Percentiles rank a stretch among this genome's conserved stretches.
Conservation (phyloP, 331 rosid species). For the Malus hybrid region DNA sequence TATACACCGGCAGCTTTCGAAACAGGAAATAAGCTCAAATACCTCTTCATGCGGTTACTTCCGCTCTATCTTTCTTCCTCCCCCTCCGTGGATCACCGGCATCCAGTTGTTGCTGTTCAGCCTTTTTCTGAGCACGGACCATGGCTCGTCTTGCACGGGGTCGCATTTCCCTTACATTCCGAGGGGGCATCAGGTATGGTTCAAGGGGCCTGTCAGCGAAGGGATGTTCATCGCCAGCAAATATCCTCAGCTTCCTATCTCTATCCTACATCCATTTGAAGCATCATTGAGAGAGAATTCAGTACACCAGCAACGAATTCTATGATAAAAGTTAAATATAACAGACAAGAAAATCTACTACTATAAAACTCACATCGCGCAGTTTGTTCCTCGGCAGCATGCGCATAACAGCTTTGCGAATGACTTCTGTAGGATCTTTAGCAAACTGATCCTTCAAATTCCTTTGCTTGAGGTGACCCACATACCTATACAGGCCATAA, state of each 20-base stretch:
- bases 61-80: constrained; percentile 32
- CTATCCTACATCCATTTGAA: constrained; percentile 62
- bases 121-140: constrained; percentile 84
- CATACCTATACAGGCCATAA: constrained; percentile 47
- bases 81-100: constrained; percentile 32
- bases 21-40: background rate
- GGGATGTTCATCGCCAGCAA: constrained; percentile 70
- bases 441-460: constrained; percentile 73
- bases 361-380: constrained; percentile 60
- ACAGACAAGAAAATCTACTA: background rate
- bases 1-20: background rate
- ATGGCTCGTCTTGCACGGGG: constrained; percentile 80
- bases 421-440: constrained; percentile 90
- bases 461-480: constrained; percentile 88
- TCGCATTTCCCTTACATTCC: constrained; percentile 68
- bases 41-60: constrained; percentile 39
- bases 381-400: constrained; percentile 94
- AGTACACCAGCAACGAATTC: background rate
- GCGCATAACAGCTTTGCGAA: constrained; percentile 89
- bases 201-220: constrained; percentile 77
- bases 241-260: constrained; percentile 87
- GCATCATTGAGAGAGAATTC: constrained; percentile 11
- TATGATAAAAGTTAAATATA: background rate
- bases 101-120: constrained; percentile 49
- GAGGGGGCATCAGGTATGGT: constrained; percentile 67